phyloP scores from a whole-genome alignment of 371 early-diverging fungal genomes.

The Amoeboaphelidium protococcarum region DNA sequence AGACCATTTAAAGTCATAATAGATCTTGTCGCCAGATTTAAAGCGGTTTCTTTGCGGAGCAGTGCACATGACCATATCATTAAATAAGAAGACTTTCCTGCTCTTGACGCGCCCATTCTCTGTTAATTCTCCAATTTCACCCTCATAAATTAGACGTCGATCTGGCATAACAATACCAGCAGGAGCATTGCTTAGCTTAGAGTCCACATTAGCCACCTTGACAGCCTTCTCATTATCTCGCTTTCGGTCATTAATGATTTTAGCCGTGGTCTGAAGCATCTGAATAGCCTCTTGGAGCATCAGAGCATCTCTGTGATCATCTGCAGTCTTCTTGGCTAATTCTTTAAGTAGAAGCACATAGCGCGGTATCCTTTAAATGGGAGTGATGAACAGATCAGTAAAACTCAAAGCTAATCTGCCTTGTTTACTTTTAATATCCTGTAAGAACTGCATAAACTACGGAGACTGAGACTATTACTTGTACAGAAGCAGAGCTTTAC shows the following conservation, averaged over 20 bases:
- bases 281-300: not conserved
- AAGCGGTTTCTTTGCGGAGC: not conserved
- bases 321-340: slow-evolving; percentile 6
- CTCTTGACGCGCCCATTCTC: not conserved
- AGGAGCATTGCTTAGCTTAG: not conserved
- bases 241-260: not conserved
- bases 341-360: slow-evolving; percentile 6
- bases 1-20: not conserved
- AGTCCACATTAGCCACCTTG: not conserved
- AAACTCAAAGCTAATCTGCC: slow-evolving; percentile 2
- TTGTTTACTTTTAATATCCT: not conserved
- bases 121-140: not conserved
- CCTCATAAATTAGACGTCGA: not conserved
- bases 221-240: not conserved
- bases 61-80: not conserved
- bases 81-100: not conserved
- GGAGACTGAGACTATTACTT: not conserved
- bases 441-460: not conserved
- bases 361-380: slow-evolving; percentile 5
- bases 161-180: not conserved
- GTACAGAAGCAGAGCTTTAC: not conserved
- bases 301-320: not conserved
- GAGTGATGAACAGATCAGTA: slow-evolving; percentile 10
- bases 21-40: not conserved
- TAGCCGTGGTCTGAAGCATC: not conserved